These are phyloP conservation scores for Nakazawaea ishiwadae DNA, from an alignment of 805 yeast genomes.

Conservation along the genomic window DNA sequence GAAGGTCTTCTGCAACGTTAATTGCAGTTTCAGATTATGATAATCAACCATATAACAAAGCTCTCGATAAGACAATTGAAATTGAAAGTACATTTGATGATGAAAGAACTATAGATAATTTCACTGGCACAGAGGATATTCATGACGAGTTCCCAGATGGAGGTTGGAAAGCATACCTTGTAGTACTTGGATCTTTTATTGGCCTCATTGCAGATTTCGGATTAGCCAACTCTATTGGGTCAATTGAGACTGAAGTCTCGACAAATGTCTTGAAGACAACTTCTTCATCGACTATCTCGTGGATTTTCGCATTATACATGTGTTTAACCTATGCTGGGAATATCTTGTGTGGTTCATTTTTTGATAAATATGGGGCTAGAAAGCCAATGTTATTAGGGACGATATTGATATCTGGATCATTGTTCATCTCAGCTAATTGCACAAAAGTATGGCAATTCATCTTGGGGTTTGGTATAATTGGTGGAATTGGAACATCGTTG, in stretches of 20 bases:
- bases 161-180: conserved; percentile 50
- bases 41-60: background rate
- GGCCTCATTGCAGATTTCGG: conserved; percentile 56
- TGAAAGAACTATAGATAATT: background rate
- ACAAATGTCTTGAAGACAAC: conserved; percentile 31
- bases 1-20: background rate
- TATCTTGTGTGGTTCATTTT: conserved; percentile 40
- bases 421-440: conserved; percentile 49
- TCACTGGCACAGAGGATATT: conserved; percentile 12
- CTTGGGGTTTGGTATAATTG: conserved; percentile 43
- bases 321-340: conserved; percentile 15
- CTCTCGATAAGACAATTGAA: background rate
- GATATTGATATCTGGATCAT: conserved; percentile 38
- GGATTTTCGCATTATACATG: conserved; percentile 10
- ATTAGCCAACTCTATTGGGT: conserved; percentile 53
- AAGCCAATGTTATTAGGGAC: conserved; percentile 38
- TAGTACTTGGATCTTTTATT: conserved; percentile 52
- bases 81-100: background rate
- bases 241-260: conserved; percentile 55
- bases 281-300: conserved; percentile 35
- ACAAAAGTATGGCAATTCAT: conserved; percentile 50
- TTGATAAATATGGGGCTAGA: conserved; percentile 52
- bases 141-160: conserved; percentile 48
- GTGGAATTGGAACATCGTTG: conserved; percentile 39
- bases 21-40: background rate